These are phyloP conservation scores for Aspergillus heteromorphus DNA, from an alignment of 495 filamentous ascomycete species.

Conservation along the genomic window DNA sequence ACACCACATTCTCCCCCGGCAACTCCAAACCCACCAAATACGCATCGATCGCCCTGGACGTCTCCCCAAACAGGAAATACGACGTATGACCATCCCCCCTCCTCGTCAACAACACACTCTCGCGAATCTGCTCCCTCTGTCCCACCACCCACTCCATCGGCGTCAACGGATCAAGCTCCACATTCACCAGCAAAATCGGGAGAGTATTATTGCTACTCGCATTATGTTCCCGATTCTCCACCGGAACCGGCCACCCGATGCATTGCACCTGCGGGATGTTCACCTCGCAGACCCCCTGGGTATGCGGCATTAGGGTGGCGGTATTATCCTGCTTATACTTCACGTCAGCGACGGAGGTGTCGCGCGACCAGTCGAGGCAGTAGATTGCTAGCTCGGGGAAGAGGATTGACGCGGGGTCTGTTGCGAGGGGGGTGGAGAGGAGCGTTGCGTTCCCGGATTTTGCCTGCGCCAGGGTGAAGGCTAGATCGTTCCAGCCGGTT, in stretches of 20 bases:
- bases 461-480: constrained; percentile 16
- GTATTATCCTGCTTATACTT: constrained; percentile 16
- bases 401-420: constrained; percentile 15
- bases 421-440: constrained; percentile 20
- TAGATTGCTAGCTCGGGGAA: constrained; percentile 24
- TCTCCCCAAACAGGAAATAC: constrained; percentile 11
- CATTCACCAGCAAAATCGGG: constrained; percentile 25
- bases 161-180: constrained; percentile 31
- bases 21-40: constrained; percentile 10
- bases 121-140: constrained; percentile 17
- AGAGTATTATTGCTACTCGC: not conserved
- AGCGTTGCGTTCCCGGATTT: constrained; percentile 23
- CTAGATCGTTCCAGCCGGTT: constrained; percentile 18
- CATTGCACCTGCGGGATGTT: constrained; percentile 21
- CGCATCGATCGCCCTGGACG: constrained; percentile 3
- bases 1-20: not conserved
- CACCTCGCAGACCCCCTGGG: constrained; percentile 18
- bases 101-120: constrained; percentile 27
- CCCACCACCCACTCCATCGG: constrained; percentile 31
- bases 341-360: constrained; percentile 16
- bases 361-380: constrained; percentile 33
- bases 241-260: constrained; percentile 33
- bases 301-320: constrained; percentile 20
- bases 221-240: constrained; percentile 21
- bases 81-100: constrained; percentile 31